Conservation (phyloP, 116 monocot genomes). For the Dioscorea cayenensis region DNA sequence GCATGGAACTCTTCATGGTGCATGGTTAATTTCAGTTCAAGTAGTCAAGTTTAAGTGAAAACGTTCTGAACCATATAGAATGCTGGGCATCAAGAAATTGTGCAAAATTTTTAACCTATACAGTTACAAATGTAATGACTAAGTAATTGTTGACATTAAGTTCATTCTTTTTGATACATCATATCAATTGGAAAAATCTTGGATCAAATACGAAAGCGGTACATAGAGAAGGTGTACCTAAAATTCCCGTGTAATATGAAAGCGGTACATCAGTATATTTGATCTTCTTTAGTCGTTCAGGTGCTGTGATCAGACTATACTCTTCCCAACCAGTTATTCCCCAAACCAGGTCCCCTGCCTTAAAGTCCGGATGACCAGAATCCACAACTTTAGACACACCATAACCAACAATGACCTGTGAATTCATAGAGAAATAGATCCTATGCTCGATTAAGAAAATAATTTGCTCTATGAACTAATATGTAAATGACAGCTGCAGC, state of each 20-base stretch:
- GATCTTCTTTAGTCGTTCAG: constrained; percentile 35
- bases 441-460: too few species aligned
- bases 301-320: constrained; percentile 43
- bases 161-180: too few species aligned
- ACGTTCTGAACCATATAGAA: too few species aligned
- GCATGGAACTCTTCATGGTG: too few species aligned
- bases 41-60: too few species aligned
- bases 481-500: too few species aligned
- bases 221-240: constrained; percentile 51
- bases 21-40: too few species aligned
- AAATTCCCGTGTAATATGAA: constrained; percentile 64
- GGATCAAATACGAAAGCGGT: constrained; percentile 28
- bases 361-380: constrained; percentile 55
- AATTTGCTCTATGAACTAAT: too few species aligned
- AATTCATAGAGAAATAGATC: neutral
- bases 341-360: constrained; percentile 61
- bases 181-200: neutral
- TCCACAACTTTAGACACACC: constrained; percentile 80
- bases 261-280: constrained; percentile 54
- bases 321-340: constrained; percentile 78
- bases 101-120: too few species aligned
- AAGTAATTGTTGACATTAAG: too few species aligned
- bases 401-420: constrained; percentile 56
- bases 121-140: too few species aligned
- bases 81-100: too few species aligned